phyloP scores from a whole-genome alignment of 768 basidiomycete species.

The Exsudoporus frostii region DNA sequence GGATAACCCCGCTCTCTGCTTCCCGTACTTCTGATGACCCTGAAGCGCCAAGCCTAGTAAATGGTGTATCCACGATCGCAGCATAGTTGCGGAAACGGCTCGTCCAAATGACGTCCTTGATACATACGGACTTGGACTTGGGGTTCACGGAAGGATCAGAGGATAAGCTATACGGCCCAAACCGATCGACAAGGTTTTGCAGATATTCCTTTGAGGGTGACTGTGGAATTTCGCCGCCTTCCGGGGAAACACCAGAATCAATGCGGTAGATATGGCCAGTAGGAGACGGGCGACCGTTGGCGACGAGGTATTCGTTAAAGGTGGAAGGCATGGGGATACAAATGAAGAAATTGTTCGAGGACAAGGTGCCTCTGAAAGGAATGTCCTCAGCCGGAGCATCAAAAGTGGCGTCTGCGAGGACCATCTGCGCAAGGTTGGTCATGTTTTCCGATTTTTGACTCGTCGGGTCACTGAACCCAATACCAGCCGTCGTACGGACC shows the following conservation, averaged over 20 bases:
- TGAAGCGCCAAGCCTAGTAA: slow-evolving; percentile 29
- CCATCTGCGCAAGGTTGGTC: slow-evolving; percentile 33
- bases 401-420: slow-evolving; percentile 19
- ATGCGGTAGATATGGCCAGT: slow-evolving; percentile 37
- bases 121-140: slow-evolving; percentile 26
- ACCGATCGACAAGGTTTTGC: slow-evolving; percentile 41
- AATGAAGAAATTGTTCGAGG: slow-evolving; percentile 13
- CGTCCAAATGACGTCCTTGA: slow-evolving; percentile 43
- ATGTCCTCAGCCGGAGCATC: neutral
- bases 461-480: slow-evolving; percentile 45
- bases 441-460: slow-evolving; percentile 22
- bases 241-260: slow-evolving; percentile 37
- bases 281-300: slow-evolving; percentile 8
- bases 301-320: slow-evolving; percentile 17
- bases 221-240: slow-evolving; percentile 35
- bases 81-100: slow-evolving; percentile 47
- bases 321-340: slow-evolving; percentile 11
- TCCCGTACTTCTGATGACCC: neutral
- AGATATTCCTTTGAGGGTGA: slow-evolving; percentile 41
- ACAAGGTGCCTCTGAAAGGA: neutral
- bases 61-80: slow-evolving; percentile 41
- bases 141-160: slow-evolving; percentile 37
- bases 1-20: slow-evolving; percentile 14
- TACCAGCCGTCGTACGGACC: slow-evolving; percentile 43
- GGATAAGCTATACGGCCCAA: slow-evolving; percentile 37